Evolutionary conservation across 805 yeast genomes (phyloP), one percentile per base, ranked within the genome.

Genomic region (Blastobotrys mokoenaii): DNA sequence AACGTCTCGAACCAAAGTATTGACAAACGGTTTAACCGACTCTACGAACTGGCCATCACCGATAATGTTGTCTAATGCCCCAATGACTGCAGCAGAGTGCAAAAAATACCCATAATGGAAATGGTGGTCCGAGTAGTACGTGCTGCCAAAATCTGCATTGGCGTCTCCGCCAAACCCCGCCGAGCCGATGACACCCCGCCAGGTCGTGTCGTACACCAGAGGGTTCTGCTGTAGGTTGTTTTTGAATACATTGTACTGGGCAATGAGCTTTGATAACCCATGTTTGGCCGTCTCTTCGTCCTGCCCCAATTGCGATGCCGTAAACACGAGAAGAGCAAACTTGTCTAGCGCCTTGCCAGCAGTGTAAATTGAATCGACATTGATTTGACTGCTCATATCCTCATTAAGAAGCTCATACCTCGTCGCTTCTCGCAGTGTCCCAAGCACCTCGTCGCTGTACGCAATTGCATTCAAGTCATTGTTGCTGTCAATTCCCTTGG

Each of bases 311-410:
- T 16, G 37, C 81, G 77, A 51, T 67, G 74, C 44, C 7, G 80
- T 85, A 50, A 83, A 82, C 10, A 87, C 71, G 43, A 90, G 74
- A 71, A 83, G 82, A 0, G 97, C 96, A 65, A 84, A 93, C 65
- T 89, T 90, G 53, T 88, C 96, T 39, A 90, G 67, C 15, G 79
- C 73, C 61, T 90, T 90, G 10, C 97, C 97, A 2, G 94, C 74
- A 27, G 84, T 80, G 65, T 90, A 90, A 4, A 8, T 22, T 22
- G 27, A 22, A 22, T 22, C 27, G 7, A 22, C 27, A 22, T 22
- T 22, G 8, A 22, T 22, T 8, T 22, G 27, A 8, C 7, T 8
- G 8, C 27, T 22, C 27, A 22, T 22, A 8, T 22, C 27, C 8
- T 22, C 7, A 87, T 87, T 89, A 81, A 68, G 54, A 81, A 67